phyloP scores from a whole-genome alignment of 257 asterid species.

The Fraxinus anomala region DNA sequence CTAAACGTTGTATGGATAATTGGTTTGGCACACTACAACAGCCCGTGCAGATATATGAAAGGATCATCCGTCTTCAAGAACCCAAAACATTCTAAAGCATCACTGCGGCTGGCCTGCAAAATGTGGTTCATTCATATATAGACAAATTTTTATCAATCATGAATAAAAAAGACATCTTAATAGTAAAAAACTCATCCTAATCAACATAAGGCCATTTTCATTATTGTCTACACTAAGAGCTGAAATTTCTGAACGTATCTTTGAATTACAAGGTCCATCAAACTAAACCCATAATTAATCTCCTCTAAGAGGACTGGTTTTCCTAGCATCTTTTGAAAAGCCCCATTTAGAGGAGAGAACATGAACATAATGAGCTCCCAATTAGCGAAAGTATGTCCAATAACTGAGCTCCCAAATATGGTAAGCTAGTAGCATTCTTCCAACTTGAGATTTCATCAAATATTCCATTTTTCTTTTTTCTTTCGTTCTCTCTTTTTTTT shows the following conservation, averaged over 20 bases:
- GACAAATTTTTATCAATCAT: neutral
- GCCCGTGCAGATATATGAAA: neutral
- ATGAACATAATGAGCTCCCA: no score
- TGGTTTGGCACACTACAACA: neutral
- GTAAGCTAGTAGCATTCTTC: no score
- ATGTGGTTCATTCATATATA: neutral
- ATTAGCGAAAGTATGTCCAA: no score
- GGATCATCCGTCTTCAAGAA: constrained; percentile 20
- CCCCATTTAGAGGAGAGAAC: neutral
- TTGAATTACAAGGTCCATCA: neutral
- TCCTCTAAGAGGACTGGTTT: neutral
- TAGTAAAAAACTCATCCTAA: neutral
- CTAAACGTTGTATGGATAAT: neutral
- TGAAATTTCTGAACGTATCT: neutral
- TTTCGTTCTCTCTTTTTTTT: no score
- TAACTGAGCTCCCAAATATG: no score
- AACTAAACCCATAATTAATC: neutral
- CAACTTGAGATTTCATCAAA: no score
- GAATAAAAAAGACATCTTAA: neutral
- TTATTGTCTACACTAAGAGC: neutral
- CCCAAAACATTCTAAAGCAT: constrained; percentile 27
- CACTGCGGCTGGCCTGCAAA: constrained; percentile 38
- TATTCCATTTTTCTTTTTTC: neutral
- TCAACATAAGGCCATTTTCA: neutral
- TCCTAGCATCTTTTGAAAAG: neutral